phyloP scores from a whole-genome alignment of 495 filamentous ascomycete species.

The Neurospora sp. region DNA sequence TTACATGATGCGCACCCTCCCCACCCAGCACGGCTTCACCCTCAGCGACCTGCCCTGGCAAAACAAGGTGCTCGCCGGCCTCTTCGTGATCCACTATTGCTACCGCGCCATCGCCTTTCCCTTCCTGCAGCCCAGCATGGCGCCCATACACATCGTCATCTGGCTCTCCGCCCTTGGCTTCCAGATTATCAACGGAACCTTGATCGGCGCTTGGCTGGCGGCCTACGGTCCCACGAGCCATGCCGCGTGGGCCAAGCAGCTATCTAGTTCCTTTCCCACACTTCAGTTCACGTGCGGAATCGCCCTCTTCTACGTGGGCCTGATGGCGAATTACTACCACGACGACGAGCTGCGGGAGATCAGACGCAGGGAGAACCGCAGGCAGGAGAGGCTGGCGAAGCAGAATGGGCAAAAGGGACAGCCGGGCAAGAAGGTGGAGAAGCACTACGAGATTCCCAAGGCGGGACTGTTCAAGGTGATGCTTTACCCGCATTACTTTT shows the following conservation, averaged over 20 bases:
- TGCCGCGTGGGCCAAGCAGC: slow-evolving; percentile 43
- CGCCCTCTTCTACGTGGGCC: slow-evolving; percentile 47
- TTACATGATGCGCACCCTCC: slow-evolving; percentile 62
- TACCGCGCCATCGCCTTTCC: slow-evolving; percentile 81
- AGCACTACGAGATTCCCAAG: slow-evolving; percentile 81
- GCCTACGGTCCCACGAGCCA: slow-evolving; percentile 60
- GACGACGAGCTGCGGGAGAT: slow-evolving; percentile 74
- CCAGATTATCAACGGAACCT: slow-evolving; percentile 69
- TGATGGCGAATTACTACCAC: slow-evolving; percentile 73
- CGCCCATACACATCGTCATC: slow-evolving; percentile 64
- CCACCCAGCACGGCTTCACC: slow-evolving; percentile 38
- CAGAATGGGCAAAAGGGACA: slow-evolving; percentile 28
- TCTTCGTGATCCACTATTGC: slow-evolving; percentile 74
- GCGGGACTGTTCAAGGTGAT: slow-evolving; percentile 73
- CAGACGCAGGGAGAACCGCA: slow-evolving; percentile 46
- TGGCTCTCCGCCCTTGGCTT: slow-evolving; percentile 52
- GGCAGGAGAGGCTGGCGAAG: slow-evolving; percentile 30
- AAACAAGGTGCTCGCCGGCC: slow-evolving; percentile 55
- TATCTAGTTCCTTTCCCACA: slow-evolving; percentile 21
- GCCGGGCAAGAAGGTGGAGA: slow-evolving; percentile 42
- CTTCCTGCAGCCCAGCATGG: slow-evolving; percentile 79
- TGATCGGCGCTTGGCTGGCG: slow-evolving; percentile 69
- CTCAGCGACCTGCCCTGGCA: slow-evolving; percentile 45
- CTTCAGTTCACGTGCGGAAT: slow-evolving; percentile 38
- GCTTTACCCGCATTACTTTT: slow-evolving; percentile 86